These are phyloP conservation scores for Aspergillus ibericus DNA, from an alignment of 2,329 filamentous ascomycete genomes.

Conservation along the genomic window DNA sequence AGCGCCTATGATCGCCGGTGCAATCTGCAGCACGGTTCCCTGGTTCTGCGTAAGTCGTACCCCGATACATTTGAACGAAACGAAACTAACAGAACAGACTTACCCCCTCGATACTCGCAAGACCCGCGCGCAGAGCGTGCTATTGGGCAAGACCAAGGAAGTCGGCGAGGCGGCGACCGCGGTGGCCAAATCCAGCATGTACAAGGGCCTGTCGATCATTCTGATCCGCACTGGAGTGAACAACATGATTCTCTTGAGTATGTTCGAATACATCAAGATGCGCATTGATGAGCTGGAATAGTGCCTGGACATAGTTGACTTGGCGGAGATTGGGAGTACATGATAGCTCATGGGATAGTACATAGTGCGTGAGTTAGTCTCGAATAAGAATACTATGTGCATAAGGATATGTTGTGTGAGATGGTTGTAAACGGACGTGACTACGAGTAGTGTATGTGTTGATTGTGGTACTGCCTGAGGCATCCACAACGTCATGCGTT, in stretches of 20 bases:
- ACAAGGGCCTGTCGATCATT: constrained; percentile 50
- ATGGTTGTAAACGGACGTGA: neutral
- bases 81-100: constrained; percentile 36
- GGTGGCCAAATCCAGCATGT: constrained; percentile 46
- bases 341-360: neutral
- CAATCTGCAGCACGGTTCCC: constrained; percentile 48
- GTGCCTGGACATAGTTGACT: neutral
- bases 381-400: neutral
- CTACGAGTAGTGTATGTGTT: neutral
- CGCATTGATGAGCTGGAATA: constrained; percentile 43
- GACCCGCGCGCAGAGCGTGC: constrained; percentile 50
- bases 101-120: constrained; percentile 51
- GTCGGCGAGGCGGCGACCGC: constrained; percentile 42
- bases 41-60: constrained; percentile 46
- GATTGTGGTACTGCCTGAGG: neutral
- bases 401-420: neutral
- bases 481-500: neutral
- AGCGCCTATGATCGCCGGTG: constrained; percentile 47
- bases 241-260: constrained; percentile 51
- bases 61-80: too few relatives aligned
- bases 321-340: neutral
- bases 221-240: constrained; percentile 48
- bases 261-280: constrained; percentile 49
- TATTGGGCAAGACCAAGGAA: constrained; percentile 45
- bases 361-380: neutral